Base-by-base conservation (phyloP, 225 moss, liverwort and hornwort species). In the Pseudoscleropodium purum region DNA sequence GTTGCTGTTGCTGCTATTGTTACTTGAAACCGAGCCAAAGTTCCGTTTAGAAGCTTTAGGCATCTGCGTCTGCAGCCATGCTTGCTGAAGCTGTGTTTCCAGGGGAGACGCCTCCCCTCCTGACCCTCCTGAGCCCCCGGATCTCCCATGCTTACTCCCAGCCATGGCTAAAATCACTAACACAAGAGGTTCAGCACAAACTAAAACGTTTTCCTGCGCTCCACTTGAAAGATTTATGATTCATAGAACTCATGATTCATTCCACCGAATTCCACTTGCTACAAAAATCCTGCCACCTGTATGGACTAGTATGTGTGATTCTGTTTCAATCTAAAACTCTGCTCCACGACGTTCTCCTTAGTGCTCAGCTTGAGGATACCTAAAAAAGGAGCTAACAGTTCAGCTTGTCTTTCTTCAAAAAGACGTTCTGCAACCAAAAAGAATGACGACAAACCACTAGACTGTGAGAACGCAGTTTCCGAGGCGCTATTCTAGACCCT, bases 51-150 rank as follows among this genome's bases (percentile, higher is more conserved):
- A 72, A n/a, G 86, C 72, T 92, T 94, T 94, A 5, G 94, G 94
- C 93, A 94, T 93, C 89, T 94, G 94, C 24, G 92, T 84, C 57
- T 94, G 90, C 80, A 93, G 84, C 94, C 92, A 94, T 88, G 94
- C 94, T 87, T 94, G 94, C 86, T 94, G 94, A 41, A 94, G 92
- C 74, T 94, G 93, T 61, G 91, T 81, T 64, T 90, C 91, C 47
- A 94, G 88, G 18, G 94, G 93, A 69, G 94, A 94, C 15, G 88
- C 88, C 73, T 94, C 89, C 74, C 87, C 94, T 33, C 86, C 90
- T 34, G 94, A 81, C 30, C 68, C 87, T 79, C 91, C 94, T 57
- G 85, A 85, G 11, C 85, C 85, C 81, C 93, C 64, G 64, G 90
- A 88, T 49, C 94, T 90, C 73, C 74, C 89, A 89, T 94, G 92